Base-by-base conservation (phyloP, 1,139 yeast species). In the Suhomyces guaymorum region DNA sequence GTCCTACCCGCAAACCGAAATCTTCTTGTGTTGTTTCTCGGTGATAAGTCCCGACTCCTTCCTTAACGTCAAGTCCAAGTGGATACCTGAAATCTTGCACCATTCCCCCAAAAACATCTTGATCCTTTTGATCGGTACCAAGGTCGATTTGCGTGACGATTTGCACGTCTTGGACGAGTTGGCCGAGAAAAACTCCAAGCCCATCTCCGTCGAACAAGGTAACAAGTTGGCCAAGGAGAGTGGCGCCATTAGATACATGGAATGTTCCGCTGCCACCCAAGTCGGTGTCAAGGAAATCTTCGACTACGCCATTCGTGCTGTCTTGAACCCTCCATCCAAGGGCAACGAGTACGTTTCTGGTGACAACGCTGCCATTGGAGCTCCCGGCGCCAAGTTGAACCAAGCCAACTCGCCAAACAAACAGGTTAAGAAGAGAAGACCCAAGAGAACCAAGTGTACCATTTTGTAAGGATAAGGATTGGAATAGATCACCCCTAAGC, bases 251-350 rank as follows among this genome's bases (percentile, higher is more conserved):
- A 78, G 76, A 41, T 85, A 88, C 59, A 67, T 85, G 45, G 97
- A 89, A 63, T 89, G 97, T 60, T 86, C 96, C 3, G 96, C 97
- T n/a, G 85, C 92, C 14, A 83, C 94, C 17, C 96, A 88, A 61
- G 76, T 73, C 41, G 96, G 96, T 16, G 89, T 82, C 35, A 82
- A 82, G 54, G 86, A 82, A 40, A 82, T 88, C 12, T 88, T 88
- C 50, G 95, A 87, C 51, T 80, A 68, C 42, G 95, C 96, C 13
- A 86, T 87, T 32, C 75, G 80, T 49, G 74, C 81, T 1, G 92
- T 83, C 7, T 72, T 82, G 39, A 69, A 73, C 37, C 85, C 85
- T 18, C 82, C 81, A 15, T 32, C 30, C 28, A 33, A 33, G 35
- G 22, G 37, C 32, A 28, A 14, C 22, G 38, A 33, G 10, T 33